A percentile compares a stretch with the other conserved stretches of the same genome.
Conservation (phyloP, 768 basidiomycete genomes). For the Epithele typhae region DNA sequence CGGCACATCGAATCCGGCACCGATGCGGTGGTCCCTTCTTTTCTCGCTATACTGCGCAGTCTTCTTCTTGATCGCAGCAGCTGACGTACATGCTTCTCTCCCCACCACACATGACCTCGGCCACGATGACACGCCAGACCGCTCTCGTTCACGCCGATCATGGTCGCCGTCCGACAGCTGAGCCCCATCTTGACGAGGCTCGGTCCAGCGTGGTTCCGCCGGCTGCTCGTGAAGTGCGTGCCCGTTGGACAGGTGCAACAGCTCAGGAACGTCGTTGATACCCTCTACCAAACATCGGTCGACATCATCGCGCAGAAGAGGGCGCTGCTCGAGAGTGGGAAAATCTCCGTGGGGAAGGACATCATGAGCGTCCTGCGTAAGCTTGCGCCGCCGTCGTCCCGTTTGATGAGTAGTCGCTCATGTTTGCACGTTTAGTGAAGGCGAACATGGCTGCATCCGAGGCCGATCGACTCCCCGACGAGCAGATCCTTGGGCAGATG, state of each 20-base stretch:
- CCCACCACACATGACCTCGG: no score
- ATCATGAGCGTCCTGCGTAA: slow-evolving; percentile 47
- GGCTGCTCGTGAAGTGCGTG: slow-evolving; percentile 38
- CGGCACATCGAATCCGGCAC: no score
- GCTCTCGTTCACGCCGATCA: slow-evolving; percentile 24
- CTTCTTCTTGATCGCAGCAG: no score
- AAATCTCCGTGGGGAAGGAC: slow-evolving; percentile 37
- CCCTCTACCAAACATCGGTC: slow-evolving; percentile 40
- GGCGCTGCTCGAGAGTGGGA: slow-evolving; percentile 20
- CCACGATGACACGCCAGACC: slow-evolving; percentile 19
- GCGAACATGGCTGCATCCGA: slow-evolving; percentile 16
- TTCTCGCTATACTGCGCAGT: no score
- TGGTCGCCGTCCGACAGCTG: slow-evolving; percentile 37
- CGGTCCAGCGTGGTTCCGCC: slow-evolving; percentile 38
- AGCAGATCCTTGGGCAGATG: slow-evolving; percentile 21
- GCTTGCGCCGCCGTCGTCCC: slow-evolving; percentile 13
- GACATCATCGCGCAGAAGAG: slow-evolving; percentile 39
- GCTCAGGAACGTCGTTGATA: slow-evolving; percentile 43
- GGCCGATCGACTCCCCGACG: slow-evolving; percentile 16
- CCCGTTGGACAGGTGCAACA: slow-evolving; percentile 37
- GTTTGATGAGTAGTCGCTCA: neutral
- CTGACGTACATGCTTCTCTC: no score
- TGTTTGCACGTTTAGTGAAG: slow-evolving; percentile 7
- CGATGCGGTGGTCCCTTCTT: no score
- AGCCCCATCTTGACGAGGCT: slow-evolving; percentile 40